phyloP scores from a whole-genome alignment of 192 early-diverging fungal species.

The Coemansia sp. region DNA sequence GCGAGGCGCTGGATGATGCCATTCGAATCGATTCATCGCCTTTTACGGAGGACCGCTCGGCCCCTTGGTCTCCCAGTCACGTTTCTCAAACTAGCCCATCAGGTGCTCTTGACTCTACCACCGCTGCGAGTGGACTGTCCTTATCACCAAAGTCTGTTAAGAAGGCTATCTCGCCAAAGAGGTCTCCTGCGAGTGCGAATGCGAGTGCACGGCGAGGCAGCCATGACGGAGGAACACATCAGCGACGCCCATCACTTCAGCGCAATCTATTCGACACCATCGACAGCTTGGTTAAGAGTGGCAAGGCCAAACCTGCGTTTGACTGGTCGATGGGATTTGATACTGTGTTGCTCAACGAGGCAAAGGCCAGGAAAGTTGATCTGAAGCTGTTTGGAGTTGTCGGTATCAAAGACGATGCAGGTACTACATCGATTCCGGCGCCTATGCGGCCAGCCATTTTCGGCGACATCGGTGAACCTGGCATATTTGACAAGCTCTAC shows the following conservation, averaged over 20 bases:
- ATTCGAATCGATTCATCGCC: slow-evolving; percentile 27
- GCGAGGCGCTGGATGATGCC: neutral
- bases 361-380: slow-evolving; percentile 27
- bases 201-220: neutral
- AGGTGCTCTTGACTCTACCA: neutral
- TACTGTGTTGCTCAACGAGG: slow-evolving; percentile 20
- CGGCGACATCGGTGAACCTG: slow-evolving; percentile 45
- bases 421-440: neutral
- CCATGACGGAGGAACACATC: neutral
- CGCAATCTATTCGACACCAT: slow-evolving; percentile 37
- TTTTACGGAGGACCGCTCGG: slow-evolving; percentile 6
- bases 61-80: neutral
- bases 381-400: slow-evolving; percentile 15
- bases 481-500: slow-evolving; percentile 44
- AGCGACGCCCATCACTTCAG: slow-evolving; percentile 27
- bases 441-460: slow-evolving; percentile 21
- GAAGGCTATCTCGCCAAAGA: too few species aligned
- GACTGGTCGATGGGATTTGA: slow-evolving; percentile 42
- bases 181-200: neutral
- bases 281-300: slow-evolving; percentile 37
- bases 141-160: neutral
- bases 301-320: slow-evolving; percentile 39
- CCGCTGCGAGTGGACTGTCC: neutral
- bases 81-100: neutral
- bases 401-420: neutral